Percentiles rank a stretch among this genome's conserved stretches.
Conservation (phyloP, 768 basidiomycete species). For the Serendipita sp. region DNA sequence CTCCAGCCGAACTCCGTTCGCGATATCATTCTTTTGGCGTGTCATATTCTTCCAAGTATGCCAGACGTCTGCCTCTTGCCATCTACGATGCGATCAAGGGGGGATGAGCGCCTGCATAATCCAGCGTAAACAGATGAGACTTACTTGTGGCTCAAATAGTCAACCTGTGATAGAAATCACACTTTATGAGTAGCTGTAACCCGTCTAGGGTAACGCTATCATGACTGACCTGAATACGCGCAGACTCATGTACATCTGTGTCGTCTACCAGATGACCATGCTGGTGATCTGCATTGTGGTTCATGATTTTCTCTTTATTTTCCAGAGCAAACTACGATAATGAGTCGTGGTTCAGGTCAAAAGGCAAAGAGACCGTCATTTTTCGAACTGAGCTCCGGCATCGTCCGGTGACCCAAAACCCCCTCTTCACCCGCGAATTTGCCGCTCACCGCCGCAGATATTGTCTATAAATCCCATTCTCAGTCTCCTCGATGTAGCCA, state of each 20-base stretch:
- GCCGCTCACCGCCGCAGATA: slow-evolving; percentile 29
- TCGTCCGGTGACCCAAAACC: not conserved
- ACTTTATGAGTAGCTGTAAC: not conserved
- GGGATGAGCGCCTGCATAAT: not conserved
- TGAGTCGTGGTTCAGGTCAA: not conserved
- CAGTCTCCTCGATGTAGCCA: slow-evolving; percentile 81
- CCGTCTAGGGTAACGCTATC: not conserved
- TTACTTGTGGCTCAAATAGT: not conserved
- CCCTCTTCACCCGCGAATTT: not conserved
- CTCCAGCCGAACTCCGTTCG: slow-evolving; percentile 86
- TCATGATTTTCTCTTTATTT: not conserved
- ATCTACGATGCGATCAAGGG: slow-evolving; percentile 44
- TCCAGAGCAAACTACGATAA: not conserved
- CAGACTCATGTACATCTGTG: not conserved
- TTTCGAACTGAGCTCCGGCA: not conserved
- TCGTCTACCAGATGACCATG: not conserved
- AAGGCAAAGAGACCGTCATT: not conserved
- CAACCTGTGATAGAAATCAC: not conserved
- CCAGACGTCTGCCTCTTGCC: slow-evolving; percentile 98
- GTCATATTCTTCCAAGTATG: slow-evolving; percentile 98
- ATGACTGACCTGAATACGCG: not conserved
- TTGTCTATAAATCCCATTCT: slow-evolving; percentile 67
- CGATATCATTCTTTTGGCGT: slow-evolving; percentile 92
- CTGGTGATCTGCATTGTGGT: not conserved
- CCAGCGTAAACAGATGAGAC: not conserved